Evolutionary conservation across 768 basidiomycete species (phyloP), one percentile per base, ranked within the genome.

Genomic region (Suillus hirtellus): DNA sequence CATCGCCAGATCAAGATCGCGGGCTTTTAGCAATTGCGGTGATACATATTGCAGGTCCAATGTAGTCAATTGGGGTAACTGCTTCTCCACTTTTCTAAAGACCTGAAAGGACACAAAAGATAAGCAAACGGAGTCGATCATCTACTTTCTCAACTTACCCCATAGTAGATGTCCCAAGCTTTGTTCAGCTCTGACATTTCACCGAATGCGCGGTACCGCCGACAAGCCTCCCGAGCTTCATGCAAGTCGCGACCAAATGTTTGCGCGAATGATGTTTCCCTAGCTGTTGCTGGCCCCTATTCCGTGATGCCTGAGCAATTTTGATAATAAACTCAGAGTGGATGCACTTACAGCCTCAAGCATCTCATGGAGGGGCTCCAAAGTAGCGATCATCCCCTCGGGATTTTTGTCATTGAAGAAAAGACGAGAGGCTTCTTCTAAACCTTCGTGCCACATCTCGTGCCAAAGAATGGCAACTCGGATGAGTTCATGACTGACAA

Each of bases 131-230:
- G 43, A 42, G 40, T 56, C 14, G 21, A 43, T 60, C 59, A 24
- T 19, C 15, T 43, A 40, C 37, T 47, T 14, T 10, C 43, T 4
- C 24, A n/a, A 75, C 88, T 66, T 71, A 94, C 95, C 55, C 87
- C 87, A 70, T 98, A 99, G 76, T 99, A 99, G 34, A 98, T 95
- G 70, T 99, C 97, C 97, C 97, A 99, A 38, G 97, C 97, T 71
- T 92, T 93, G 73, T 99, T 97, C 54, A 99, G 79, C 72, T 98
- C 95, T 58, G 86, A 87, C 62, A 87, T 84, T 72, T 99, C 96
- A 31, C 92, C 92, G 70, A 92, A 92, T 24, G 85, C 83, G 47
- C 90, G 89, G 79, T 90, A 99, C 58, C 93, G 85, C 58, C 89
- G 84, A 68, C 93, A 94, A 40, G 94, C 93, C 70, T 96, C 95